Conservation (phyloP, 306 rosid species). For the Castanopsis chinensis region DNA sequence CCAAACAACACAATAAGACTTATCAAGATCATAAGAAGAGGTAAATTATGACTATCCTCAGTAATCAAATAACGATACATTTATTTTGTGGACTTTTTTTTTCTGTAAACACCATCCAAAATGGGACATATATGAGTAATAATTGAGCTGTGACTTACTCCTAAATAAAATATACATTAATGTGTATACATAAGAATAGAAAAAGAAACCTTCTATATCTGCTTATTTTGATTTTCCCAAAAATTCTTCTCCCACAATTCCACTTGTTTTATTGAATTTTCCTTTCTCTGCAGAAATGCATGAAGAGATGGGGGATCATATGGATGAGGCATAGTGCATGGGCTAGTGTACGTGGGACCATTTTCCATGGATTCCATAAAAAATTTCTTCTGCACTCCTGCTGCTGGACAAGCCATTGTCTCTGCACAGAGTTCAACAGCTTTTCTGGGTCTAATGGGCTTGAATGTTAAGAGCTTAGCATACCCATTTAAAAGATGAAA, state of each 20-base stretch:
- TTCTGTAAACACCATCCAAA: not conserved
- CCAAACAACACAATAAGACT: too few species aligned
- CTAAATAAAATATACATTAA: not conserved
- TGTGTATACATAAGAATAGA: not conserved
- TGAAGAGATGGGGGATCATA: conserved; percentile 63
- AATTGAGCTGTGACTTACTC: not conserved
- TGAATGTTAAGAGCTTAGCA: conserved; percentile 66
- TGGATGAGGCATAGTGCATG: conserved; percentile 64
- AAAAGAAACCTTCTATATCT: conserved; percentile 24
- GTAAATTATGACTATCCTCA: not conserved
- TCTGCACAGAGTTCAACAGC: conserved; percentile 70
- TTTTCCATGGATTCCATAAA: conserved; percentile 73
- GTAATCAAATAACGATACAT: not conserved
- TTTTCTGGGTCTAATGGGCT: conserved; percentile 43
- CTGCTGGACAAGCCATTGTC: conserved; percentile 71
- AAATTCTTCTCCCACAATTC: conserved; percentile 34
- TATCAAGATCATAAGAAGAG: not conserved
- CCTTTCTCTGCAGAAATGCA: conserved; percentile 34
- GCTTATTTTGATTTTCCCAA: conserved; percentile 41
- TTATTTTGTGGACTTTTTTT: not conserved
- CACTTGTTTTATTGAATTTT: conserved; percentile 42
- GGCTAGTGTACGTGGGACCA: conserved; percentile 47
- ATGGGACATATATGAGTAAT: not conserved
- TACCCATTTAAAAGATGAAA: conserved; percentile 65
- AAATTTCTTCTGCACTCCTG: conserved; percentile 34